A percentile compares a stretch with the other conserved stretches of the same genome.
These are phyloP conservation scores for Sapria himalayana DNA, from an alignment of 345 rosid genomes.

Conservation along the genomic window DNA sequence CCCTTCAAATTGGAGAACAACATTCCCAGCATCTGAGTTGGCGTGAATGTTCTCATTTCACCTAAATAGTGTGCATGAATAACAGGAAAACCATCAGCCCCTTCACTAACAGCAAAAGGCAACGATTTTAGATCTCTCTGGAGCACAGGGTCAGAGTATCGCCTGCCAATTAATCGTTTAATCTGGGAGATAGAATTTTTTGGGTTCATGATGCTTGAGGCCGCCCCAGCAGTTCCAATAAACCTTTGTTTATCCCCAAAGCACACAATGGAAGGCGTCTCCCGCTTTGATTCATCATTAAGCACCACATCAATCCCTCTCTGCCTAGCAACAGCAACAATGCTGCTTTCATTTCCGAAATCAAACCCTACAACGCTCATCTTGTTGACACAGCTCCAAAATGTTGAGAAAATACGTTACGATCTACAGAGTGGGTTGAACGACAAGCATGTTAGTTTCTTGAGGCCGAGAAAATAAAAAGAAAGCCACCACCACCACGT, in stretches of 20 bases:
- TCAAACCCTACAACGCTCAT: conserved; percentile 99
- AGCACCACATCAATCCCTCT: conserved; percentile 97
- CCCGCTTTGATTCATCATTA: conserved; percentile 94
- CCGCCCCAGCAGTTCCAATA: conserved; percentile 95
- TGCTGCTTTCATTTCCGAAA: conserved; percentile 83
- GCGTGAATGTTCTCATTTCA: conserved; percentile 56
- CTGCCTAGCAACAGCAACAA: conserved; percentile 97
- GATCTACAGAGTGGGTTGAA: too few species aligned
- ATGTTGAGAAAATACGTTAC: too few species aligned
- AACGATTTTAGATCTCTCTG: conserved; percentile 64
- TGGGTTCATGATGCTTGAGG: conserved; percentile 89
- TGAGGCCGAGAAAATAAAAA: too few species aligned
- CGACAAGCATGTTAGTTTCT: too few species aligned
- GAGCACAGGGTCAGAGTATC: conserved; percentile 74
- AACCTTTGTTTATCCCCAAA: conserved; percentile 94
- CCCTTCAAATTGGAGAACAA: conserved; percentile 55
- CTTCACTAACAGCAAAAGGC: conserved; percentile 53
- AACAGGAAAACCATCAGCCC: conserved; percentile 80
- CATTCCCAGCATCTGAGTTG: conserved; percentile 92
- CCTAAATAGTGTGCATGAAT: conserved; percentile 72
- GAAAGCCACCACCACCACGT: too few species aligned
- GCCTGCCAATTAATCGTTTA: conserved; percentile 64
- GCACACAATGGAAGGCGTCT: conserved; percentile 86
- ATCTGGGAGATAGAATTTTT: conserved; percentile 78
- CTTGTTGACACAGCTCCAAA: too few species aligned